A percentile compares a stretch with the other conserved stretches of the same genome.
These are phyloP conservation scores for Suzukiozyma palmioleophila DNA, from an alignment of 1,139 yeast genomes.

Conservation along the genomic window DNA sequence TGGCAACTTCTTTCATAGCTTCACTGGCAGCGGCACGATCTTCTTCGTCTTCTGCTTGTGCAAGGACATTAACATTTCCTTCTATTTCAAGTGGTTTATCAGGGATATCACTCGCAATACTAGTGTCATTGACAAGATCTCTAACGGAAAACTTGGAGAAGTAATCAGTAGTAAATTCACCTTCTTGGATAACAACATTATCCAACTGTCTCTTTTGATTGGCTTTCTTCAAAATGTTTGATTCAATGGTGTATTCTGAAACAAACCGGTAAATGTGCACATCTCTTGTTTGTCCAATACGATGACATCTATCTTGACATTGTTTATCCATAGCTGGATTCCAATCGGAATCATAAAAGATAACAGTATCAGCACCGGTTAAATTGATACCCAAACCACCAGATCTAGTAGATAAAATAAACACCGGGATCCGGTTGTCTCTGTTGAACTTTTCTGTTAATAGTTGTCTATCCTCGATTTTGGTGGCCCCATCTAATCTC, in stretches of 20 bases:
- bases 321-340: slow-evolving; percentile 99
- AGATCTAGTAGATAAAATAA: slow-evolving; percentile 89
- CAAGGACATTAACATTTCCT: slow-evolving; percentile 60
- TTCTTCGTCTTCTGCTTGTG: slow-evolving; percentile 95
- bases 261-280: slow-evolving; percentile 96
- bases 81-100: slow-evolving; percentile 37
- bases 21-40: slow-evolving; percentile 89
- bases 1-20: slow-evolving; percentile 82
- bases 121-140: slow-evolving; percentile 74
- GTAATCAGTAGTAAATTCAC: slow-evolving; percentile 96
- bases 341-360: slow-evolving; percentile 99
- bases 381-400: slow-evolving; percentile 97
- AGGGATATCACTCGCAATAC: slow-evolving; percentile 28
- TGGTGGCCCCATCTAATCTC: slow-evolving; percentile 96
- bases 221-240: slow-evolving; percentile 89
- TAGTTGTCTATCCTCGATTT: slow-evolving; percentile 93
- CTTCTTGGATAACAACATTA: slow-evolving; percentile 95
- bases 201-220: slow-evolving; percentile 94
- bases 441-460: slow-evolving; percentile 89
- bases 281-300: slow-evolving; percentile 97
- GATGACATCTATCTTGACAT: slow-evolving; percentile 98
- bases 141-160: slow-evolving; percentile 86
- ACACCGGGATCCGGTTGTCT: slow-evolving; percentile 83
- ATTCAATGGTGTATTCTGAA: slow-evolving; percentile 93
- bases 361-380: slow-evolving; percentile 98